These are phyloP conservation scores for Nymphaea colorata DNA, from an alignment of 164 flowering plant species.

Conservation along the genomic window DNA sequence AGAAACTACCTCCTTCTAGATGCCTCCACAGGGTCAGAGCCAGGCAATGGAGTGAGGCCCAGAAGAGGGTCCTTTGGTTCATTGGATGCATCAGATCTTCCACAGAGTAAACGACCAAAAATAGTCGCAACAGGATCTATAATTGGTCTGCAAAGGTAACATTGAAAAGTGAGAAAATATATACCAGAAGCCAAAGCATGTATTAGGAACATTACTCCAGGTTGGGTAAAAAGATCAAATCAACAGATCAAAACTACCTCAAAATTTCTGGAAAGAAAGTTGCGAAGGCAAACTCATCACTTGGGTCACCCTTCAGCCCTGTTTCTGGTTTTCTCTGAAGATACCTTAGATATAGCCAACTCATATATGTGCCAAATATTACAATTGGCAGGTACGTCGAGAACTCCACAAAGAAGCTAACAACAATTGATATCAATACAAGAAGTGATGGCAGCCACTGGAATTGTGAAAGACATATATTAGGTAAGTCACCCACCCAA, in stretches of 20 bases:
- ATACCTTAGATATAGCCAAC: slow-evolving; percentile 94
- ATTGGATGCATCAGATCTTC: slow-evolving; percentile 41
- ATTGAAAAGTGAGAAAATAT: slow-evolving; percentile 10
- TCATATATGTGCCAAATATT: slow-evolving; percentile 71
- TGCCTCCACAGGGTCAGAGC: slow-evolving; percentile 88
- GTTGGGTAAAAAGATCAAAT: not conserved
- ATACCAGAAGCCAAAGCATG: not conserved
- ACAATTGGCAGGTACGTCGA: slow-evolving; percentile 67
- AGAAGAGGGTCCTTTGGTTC: slow-evolving; percentile 38
- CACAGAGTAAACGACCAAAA: slow-evolving; percentile 68
- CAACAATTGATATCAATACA: slow-evolving; percentile 39
- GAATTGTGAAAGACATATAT: slow-evolving; percentile 4
- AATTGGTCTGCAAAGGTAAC: slow-evolving; percentile 53
- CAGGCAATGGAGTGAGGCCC: slow-evolving; percentile 68
- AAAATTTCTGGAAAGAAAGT: slow-evolving; percentile 82
- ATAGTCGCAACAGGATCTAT: slow-evolving; percentile 77
- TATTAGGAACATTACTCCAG: not conserved
- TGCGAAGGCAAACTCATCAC: slow-evolving; percentile 90
- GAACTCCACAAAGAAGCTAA: slow-evolving; percentile 58
- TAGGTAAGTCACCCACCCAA: not conserved
- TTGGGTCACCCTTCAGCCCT: slow-evolving; percentile 77
- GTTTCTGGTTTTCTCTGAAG: slow-evolving; percentile 77
- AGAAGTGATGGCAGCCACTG: slow-evolving; percentile 90
- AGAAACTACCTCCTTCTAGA: slow-evolving; percentile 77
- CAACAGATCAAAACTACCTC: slow-evolving; percentile 26